Percentiles rank a stretch among this genome's conserved stretches.
These are phyloP conservation scores for Thielaviopsis cerberus DNA, from an alignment of 2,329 filamentous ascomycete species.

Conservation along the genomic window DNA sequence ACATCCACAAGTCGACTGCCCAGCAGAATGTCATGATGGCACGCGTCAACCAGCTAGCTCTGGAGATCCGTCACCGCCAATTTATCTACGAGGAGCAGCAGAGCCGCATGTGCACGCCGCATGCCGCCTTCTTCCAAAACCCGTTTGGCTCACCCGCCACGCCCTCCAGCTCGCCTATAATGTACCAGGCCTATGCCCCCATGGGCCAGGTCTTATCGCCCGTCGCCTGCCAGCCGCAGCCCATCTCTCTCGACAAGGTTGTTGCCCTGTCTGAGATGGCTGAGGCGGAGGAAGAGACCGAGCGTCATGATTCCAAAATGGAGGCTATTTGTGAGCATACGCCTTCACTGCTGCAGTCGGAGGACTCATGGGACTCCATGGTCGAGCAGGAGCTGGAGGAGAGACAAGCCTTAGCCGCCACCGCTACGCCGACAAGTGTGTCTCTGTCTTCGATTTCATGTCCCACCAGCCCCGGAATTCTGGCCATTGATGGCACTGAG, in stretches of 20 bases:
- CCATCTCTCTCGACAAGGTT: neutral
- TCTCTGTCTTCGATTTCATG: conserved; percentile 5
- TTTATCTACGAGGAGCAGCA: conserved; percentile 8
- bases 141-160: neutral
- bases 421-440: neutral
- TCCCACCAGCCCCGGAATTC: conserved; percentile 7
- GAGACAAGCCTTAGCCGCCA: neutral
- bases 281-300: neutral
- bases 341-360: conserved; percentile 6
- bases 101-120: conserved; percentile 5
- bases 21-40: conserved; percentile 8
- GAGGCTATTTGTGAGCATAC: conserved; percentile 1
- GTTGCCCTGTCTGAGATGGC: neutral
- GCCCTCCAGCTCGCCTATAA: neutral
- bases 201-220: neutral
- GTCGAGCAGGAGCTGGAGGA: neutral
- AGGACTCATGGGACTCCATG: conserved; percentile 4
- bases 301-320: too few species aligned
- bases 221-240: neutral
- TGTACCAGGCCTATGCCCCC: neutral
- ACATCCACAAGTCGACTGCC: conserved; percentile 3
- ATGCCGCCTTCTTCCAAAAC: neutral
- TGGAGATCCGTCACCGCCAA: conserved; percentile 10
- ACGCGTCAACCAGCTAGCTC: conserved; percentile 9
- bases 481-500: neutral